These are phyloP conservation scores for Colletotrichum lindemuthianum DNA, from an alignment of 2,329 filamentous ascomycete genomes.

Conservation along the genomic window DNA sequence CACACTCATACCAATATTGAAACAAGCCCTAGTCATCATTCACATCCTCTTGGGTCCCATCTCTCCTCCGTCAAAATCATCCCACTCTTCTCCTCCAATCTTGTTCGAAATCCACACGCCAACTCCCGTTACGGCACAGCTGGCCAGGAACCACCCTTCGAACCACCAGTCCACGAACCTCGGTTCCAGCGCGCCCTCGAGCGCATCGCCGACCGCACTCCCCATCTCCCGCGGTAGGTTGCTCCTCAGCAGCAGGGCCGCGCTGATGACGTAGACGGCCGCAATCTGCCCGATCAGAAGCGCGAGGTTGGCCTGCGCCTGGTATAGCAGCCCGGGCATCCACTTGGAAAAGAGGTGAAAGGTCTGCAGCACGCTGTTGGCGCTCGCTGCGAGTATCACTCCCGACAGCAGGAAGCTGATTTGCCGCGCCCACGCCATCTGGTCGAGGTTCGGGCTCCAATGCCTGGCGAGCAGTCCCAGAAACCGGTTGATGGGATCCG, in stretches of 20 bases:
- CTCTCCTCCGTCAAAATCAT: slow-evolving; percentile 72
- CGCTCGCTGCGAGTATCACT: slow-evolving; percentile 82
- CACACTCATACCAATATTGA: neutral
- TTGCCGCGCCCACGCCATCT: slow-evolving; percentile 83
- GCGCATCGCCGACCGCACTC: slow-evolving; percentile 78
- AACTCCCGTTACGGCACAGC: slow-evolving; percentile 71
- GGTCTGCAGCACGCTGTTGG: slow-evolving; percentile 86
- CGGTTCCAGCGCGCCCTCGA: slow-evolving; percentile 79
- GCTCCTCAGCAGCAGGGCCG: slow-evolving; percentile 78
- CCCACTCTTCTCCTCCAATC: slow-evolving; percentile 67
- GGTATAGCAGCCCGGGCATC: slow-evolving; percentile 75
- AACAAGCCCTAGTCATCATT: neutral
- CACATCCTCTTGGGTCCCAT: slow-evolving; percentile 50
- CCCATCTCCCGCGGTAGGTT: slow-evolving; percentile 83
- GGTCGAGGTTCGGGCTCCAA: slow-evolving; percentile 85
- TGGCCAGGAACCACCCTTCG: slow-evolving; percentile 83
- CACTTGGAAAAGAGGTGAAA: slow-evolving; percentile 83
- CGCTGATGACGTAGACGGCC: slow-evolving; percentile 86
- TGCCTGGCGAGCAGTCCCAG: slow-evolving; percentile 83
- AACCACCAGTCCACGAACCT: slow-evolving; percentile 85
- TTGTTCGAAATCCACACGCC: slow-evolving; percentile 79
- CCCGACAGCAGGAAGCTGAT: slow-evolving; percentile 87
- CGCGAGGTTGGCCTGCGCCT: slow-evolving; percentile 81
- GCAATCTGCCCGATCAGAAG: slow-evolving; percentile 83
- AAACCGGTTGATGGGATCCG: slow-evolving; percentile 86